Evolutionary conservation across 164 flowering plant species (phyloP).

Genomic region (Umbilicus rupestris): DNA sequence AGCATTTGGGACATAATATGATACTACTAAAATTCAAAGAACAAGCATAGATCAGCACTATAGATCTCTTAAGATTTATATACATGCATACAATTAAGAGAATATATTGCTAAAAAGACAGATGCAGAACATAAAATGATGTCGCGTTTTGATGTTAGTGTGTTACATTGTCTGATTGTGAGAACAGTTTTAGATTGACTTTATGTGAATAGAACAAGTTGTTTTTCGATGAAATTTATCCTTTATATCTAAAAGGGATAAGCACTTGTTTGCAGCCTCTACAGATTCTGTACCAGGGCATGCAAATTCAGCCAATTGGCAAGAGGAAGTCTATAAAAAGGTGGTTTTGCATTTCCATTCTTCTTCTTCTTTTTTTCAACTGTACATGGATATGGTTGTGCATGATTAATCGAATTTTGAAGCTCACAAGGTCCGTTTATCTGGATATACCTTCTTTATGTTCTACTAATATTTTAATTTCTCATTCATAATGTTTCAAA

Average conservation of each 20-base stretch:
- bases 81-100: neutral
- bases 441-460: no score
- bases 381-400: neutral
- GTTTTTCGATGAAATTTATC: no score
- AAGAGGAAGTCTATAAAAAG: constrained; percentile 79
- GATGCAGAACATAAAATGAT: neutral
- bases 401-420: neutral
- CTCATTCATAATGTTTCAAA: no score
- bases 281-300: constrained; percentile 60
- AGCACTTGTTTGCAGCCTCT: constrained; percentile 37
- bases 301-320: constrained; percentile 59
- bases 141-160: no score
- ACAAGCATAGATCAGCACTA: neutral
- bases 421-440: neutral
- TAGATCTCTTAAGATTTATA: neutral
- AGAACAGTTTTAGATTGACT: neutral
- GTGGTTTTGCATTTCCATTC: constrained; percentile 19
- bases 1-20: neutral
- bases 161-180: neutral
- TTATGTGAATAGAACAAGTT: no score
- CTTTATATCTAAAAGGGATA: no score
- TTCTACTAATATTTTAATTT: no score
- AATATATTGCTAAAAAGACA: neutral
- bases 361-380: neutral
- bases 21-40: neutral